phyloP scores from a whole-genome alignment of 2,329 filamentous ascomycete species.

The Talaromyces amestolkiae region DNA sequence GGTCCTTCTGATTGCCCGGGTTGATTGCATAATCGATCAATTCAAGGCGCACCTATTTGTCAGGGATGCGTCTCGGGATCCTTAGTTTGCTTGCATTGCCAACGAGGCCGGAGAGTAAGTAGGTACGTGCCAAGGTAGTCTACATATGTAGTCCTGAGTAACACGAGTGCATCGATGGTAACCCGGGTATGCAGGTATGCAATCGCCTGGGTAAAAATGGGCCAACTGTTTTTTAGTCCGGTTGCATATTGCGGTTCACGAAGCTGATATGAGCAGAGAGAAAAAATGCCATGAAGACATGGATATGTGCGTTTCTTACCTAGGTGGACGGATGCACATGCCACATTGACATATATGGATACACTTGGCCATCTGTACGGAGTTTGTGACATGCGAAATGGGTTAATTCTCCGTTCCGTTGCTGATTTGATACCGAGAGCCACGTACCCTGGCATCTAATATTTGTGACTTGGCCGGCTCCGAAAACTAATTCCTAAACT shows the following conservation, averaged over 20 bases:
- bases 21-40: background rate
- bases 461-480: background rate
- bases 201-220: background rate
- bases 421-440: background rate
- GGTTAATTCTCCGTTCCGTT: background rate
- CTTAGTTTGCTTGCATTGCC: background rate
- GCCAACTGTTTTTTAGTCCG: background rate
- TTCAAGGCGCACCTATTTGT: background rate
- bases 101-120: background rate
- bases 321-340: background rate
- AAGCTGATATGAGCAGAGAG: background rate
- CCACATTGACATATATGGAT: background rate
- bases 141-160: background rate
- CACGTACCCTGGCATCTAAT: background rate
- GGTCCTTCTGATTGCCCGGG: background rate
- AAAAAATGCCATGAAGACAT: background rate
- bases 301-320: background rate
- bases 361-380: background rate
- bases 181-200: background rate
- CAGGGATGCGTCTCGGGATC: background rate
- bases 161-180: background rate
- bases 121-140: background rate
- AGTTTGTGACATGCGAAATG: background rate
- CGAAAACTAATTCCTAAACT: background rate
- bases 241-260: background rate